These are phyloP conservation scores for Reutealis trisperma DNA, from an alignment of 345 rosid genomes.

Conservation along the genomic window DNA sequence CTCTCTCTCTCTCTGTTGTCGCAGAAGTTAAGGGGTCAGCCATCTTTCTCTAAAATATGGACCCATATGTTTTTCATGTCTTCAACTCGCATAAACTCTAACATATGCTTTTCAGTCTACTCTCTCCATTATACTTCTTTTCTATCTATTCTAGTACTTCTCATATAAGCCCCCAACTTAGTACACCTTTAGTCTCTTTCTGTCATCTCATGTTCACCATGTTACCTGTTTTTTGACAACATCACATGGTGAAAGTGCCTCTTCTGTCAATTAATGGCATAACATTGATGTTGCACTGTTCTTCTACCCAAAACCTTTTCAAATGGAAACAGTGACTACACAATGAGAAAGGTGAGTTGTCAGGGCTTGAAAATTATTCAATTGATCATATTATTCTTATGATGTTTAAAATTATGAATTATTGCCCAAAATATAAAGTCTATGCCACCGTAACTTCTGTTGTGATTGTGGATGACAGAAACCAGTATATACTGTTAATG, in stretches of 20 bases:
- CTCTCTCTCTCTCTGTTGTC: neutral
- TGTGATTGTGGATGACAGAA: neutral
- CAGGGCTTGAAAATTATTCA: neutral
- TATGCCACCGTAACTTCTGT: neutral
- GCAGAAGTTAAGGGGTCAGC: neutral
- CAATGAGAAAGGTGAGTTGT: neutral
- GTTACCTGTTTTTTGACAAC: neutral
- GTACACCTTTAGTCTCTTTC: neutral
- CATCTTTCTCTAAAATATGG: slow-evolving; percentile 1
- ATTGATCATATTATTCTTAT: neutral
- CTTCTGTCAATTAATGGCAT: neutral
- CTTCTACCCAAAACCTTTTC: neutral
- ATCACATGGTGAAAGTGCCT: neutral
- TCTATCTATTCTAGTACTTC: neutral
- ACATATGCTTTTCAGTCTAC: neutral
- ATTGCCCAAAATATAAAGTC: neutral
- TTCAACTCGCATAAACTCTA: neutral
- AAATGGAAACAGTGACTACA: neutral
- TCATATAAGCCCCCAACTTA: neutral
- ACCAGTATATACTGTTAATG: neutral
- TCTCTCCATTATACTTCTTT: neutral
- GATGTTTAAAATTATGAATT: neutral
- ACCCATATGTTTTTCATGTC: neutral
- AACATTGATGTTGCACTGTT: neutral
- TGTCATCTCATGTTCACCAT: neutral